Conservation (phyloP, 495 filamentous ascomycete genomes). For the Penicillium desertorum region DNA sequence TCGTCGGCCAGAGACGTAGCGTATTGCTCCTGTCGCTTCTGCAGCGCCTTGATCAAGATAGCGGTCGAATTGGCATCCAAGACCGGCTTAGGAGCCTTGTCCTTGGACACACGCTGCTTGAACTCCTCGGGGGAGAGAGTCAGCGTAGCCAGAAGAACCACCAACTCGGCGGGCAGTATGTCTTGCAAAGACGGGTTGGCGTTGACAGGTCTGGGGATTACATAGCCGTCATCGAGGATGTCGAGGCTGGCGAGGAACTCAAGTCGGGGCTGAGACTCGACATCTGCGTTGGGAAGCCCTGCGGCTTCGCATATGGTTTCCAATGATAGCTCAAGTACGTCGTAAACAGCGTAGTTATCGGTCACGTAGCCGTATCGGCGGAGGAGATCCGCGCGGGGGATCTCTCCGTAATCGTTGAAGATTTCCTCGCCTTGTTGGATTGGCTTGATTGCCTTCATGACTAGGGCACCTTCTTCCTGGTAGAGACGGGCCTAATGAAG, state of each 20-base stretch:
- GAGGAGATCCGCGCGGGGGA: slow-evolving; percentile 78
- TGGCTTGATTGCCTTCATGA: slow-evolving; percentile 63
- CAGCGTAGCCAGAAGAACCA: slow-evolving; percentile 49
- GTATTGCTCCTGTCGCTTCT: slow-evolving; percentile 51
- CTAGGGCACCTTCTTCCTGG: slow-evolving; percentile 62
- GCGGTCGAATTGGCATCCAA: slow-evolving; percentile 31
- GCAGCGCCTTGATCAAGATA: slow-evolving; percentile 35
- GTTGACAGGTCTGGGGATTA: slow-evolving; percentile 40
- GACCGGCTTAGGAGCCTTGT: slow-evolving; percentile 48
- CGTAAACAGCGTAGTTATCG: slow-evolving; percentile 67
- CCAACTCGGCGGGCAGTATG: slow-evolving; percentile 48
- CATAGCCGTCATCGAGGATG: slow-evolving; percentile 56
- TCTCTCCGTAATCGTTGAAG: slow-evolving; percentile 87
- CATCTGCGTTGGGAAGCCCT: slow-evolving; percentile 39
- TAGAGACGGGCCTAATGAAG: slow-evolving; percentile 59
- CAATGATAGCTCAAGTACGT: slow-evolving; percentile 77
- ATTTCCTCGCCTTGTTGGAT: slow-evolving; percentile 76
- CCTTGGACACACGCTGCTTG: slow-evolving; percentile 38
- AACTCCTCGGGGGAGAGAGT: slow-evolving; percentile 42
- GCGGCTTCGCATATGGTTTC: slow-evolving; percentile 52
- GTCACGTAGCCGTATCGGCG: slow-evolving; percentile 90
- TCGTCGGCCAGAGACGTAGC: slow-evolving; percentile 64
- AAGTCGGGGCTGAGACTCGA: slow-evolving; percentile 45
- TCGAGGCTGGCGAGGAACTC: slow-evolving; percentile 51
- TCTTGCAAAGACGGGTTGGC: slow-evolving; percentile 38